Evolutionary conservation across 164 flowering plant species (phyloP), one percentile per base, ranked within the genome.

Genomic region (Magnolia changhungtana): DNA sequence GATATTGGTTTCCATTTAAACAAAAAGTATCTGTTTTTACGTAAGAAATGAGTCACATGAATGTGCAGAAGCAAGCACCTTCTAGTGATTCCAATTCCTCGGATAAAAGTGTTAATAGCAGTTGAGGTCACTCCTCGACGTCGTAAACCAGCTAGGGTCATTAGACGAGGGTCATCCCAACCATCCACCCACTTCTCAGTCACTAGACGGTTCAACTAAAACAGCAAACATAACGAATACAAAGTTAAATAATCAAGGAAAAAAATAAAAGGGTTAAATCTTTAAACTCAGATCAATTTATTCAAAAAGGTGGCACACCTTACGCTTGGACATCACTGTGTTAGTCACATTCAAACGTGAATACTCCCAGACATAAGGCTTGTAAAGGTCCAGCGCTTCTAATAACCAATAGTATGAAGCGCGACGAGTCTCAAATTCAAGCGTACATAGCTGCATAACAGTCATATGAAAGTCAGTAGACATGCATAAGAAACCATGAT

Each of bases 151-250:
- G 98, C 98, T 21, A 96, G 87, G 55, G 99, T 96, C 97, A 94
- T 90, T 50, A 96, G 86, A 59, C 98, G 98, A 8, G 99, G 99
- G 78, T 96, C 99, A 86, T 96, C 99, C 99, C 99, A 96, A 63
- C 99, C 97, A 82, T 91, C 97, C 79, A 96, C 98, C 90, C 90
- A 90, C 70, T 90, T 92, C 29, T 96, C 95, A 27, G 90, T 94
- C 73, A 96, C 99, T 70, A 96, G 84, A 16, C 86, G 90, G 69
- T 94, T 96, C 77, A 94, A 84, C 99, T 96, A 82, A 83, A 88
- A 51, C 18, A 63, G 29, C 45, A 21, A 24, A 80, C 1, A 63
- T 20, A 52, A 51, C 45, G 4, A 71, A 67, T 71, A 19, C 18
- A 14, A 20, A 27, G 23, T 37, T 50, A 50, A 55, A 55, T 37